Conservation (phyloP, 148 eudicot species). For the Nepenthes mirabilis region DNA sequence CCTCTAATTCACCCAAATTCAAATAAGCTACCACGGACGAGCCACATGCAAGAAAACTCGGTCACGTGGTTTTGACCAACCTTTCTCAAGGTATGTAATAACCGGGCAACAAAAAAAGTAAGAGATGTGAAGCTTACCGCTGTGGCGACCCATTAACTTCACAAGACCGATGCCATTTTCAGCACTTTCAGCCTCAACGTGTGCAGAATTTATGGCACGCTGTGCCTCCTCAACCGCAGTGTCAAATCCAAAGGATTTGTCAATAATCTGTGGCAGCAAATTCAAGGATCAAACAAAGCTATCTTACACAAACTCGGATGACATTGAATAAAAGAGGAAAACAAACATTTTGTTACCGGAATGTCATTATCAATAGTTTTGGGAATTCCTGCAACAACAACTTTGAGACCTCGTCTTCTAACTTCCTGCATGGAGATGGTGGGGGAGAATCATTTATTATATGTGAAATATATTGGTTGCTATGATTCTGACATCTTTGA, state of each 20-base stretch:
- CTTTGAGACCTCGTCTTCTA: slow-evolving; percentile 42
- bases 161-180: slow-evolving; percentile 86
- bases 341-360: slow-evolving; percentile 20
- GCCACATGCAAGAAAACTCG: no score
- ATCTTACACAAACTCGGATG: background rate
- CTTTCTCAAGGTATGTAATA: no score
- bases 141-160: slow-evolving; percentile 79
- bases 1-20: no score
- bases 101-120: no score
- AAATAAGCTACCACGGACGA: no score
- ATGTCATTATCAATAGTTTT: slow-evolving; percentile 55
- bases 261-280: slow-evolving; percentile 46
- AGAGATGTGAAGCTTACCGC: slow-evolving; percentile 34
- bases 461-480: no score
- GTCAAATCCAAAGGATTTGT: slow-evolving; percentile 91
- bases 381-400: slow-evolving; percentile 42
- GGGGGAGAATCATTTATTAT: background rate
- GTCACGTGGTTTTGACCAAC: no score
- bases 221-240: slow-evolving; percentile 94
- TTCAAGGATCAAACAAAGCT: background rate
- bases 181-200: slow-evolving; percentile 70
- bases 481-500: no score
- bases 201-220: slow-evolving; percentile 82
- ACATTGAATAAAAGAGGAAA: background rate
- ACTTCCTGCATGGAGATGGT: slow-evolving; percentile 26